Percentiles rank a stretch among this genome's conserved stretches.
These are phyloP conservation scores for Parafenestella ontariensis DNA, from an alignment of 2,329 filamentous ascomycete genomes.

Conservation along the genomic window DNA sequence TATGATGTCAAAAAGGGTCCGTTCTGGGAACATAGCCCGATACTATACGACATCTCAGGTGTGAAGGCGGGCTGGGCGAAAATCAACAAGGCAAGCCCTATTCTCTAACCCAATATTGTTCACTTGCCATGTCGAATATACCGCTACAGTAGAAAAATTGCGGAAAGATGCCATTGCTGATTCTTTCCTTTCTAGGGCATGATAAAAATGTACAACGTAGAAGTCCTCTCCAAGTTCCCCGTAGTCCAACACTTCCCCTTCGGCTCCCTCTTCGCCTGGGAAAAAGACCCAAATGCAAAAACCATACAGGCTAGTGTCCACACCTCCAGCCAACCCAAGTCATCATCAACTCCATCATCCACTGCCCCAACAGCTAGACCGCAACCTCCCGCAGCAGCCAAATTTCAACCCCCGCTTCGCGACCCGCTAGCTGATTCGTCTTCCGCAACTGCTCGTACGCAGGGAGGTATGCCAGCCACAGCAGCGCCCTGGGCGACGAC, in stretches of 20 bases:
- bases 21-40: slow-evolving; percentile 93
- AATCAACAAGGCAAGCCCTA: slow-evolving; percentile 77
- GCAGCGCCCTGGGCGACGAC: slow-evolving; percentile 34
- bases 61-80: slow-evolving; percentile 93
- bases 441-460: slow-evolving; percentile 10
- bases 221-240: slow-evolving; percentile 95
- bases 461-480: slow-evolving; percentile 22
- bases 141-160: too few relatives aligned
- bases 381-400: slow-evolving; percentile 27
- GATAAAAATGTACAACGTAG: slow-evolving; percentile 99
- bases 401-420: slow-evolving; percentile 30
- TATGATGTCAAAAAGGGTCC: slow-evolving; percentile 95
- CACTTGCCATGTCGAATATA: too few relatives aligned
- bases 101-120: too few relatives aligned
- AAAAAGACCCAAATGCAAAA: slow-evolving; percentile 52
- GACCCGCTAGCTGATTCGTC: slow-evolving; percentile 32
- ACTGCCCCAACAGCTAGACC: slow-evolving; percentile 29
- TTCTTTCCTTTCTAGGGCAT: slow-evolving; percentile 69
- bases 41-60: slow-evolving; percentile 92
- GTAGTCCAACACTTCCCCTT: slow-evolving; percentile 89
- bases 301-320: slow-evolving; percentile 43
- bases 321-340: slow-evolving; percentile 45
- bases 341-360: slow-evolving; percentile 22
- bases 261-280: slow-evolving; percentile 58
- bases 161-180: too few relatives aligned